Conservation (phyloP, 2,329 filamentous ascomycete genomes). For the Fulvia fulva region DNA sequence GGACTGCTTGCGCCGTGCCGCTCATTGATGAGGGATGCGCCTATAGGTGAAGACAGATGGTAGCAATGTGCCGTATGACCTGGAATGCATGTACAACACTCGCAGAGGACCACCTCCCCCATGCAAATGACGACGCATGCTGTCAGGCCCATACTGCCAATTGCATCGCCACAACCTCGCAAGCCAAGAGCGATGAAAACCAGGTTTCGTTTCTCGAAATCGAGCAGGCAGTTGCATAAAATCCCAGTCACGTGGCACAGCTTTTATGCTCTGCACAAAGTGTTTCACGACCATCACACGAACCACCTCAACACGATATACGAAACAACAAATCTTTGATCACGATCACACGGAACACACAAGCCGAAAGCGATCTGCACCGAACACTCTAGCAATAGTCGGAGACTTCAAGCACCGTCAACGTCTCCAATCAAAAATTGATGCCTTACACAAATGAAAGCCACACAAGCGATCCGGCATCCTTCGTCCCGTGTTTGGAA, state of each 20-base stretch:
- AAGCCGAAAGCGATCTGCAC: background rate
- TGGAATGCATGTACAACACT: background rate
- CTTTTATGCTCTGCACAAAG: background rate
- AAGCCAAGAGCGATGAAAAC: background rate
- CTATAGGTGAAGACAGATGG: background rate
- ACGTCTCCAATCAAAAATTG: background rate
- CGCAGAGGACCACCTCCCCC: background rate
- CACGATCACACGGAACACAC: background rate
- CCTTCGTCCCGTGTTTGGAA: background rate
- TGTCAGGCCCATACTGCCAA: background rate
- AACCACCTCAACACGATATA: no score
- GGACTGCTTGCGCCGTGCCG: background rate
- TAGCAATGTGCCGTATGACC: background rate
- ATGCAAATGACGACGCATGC: background rate
- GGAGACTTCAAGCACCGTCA: background rate
- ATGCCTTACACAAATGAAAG: background rate
- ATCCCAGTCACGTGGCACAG: background rate
- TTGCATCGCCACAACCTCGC: background rate
- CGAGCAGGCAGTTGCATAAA: background rate
- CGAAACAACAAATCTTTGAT: no score
- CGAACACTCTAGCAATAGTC: no score
- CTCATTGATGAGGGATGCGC: background rate
- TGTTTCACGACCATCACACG: background rate
- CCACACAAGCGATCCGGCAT: background rate
- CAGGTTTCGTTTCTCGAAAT: background rate